A percentile compares a stretch with the other conserved stretches of the same genome.
Evolutionary conservation across 2,329 filamentous ascomycete genomes (phyloP).

Genomic region (Penicillium sumatraense): DNA sequence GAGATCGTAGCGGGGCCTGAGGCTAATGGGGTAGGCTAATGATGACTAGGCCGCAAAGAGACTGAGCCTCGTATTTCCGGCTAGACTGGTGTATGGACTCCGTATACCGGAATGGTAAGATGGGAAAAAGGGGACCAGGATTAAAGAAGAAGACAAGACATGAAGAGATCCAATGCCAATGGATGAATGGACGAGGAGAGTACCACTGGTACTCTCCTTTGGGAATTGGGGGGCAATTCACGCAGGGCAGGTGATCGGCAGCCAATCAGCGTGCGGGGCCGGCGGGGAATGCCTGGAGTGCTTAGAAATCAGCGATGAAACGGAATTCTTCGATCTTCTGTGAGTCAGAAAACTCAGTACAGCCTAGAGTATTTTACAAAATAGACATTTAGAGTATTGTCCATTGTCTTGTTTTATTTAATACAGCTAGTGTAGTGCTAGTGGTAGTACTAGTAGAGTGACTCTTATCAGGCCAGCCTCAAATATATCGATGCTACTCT

Average conservation of each 20-base stretch:
- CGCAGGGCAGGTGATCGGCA: conserved; percentile 6
- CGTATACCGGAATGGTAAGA: too few relatives aligned
- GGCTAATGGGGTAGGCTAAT: conserved; percentile 7
- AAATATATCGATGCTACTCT: too few relatives aligned
- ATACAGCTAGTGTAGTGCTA: not conserved
- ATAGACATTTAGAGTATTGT: too few relatives aligned
- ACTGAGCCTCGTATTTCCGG: not conserved
- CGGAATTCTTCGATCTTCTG: conserved; percentile 2
- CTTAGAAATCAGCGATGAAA: conserved; percentile 32
- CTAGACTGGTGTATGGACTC: not conserved
- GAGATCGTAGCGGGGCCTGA: conserved; percentile 20
- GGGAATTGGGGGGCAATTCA: not conserved
- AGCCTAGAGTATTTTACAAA: too few relatives aligned
- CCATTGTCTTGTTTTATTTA: too few relatives aligned
- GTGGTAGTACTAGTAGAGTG: too few relatives aligned
- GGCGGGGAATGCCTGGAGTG: conserved; percentile 7
- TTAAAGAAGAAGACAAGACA: not conserved
- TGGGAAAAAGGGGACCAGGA: not conserved
- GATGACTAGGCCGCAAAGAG: not conserved
- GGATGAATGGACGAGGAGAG: not conserved
- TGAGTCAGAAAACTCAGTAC: not conserved
- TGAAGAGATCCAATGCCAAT: not conserved
- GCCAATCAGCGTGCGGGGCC: conserved; percentile 18
- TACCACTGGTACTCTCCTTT: too few relatives aligned
- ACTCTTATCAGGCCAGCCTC: too few relatives aligned